Percentiles rank a stretch among this genome's conserved stretches.
Evolutionary conservation across 805 yeast species (phyloP).

Genomic region (Metschnikowia kunwiensis): DNA sequence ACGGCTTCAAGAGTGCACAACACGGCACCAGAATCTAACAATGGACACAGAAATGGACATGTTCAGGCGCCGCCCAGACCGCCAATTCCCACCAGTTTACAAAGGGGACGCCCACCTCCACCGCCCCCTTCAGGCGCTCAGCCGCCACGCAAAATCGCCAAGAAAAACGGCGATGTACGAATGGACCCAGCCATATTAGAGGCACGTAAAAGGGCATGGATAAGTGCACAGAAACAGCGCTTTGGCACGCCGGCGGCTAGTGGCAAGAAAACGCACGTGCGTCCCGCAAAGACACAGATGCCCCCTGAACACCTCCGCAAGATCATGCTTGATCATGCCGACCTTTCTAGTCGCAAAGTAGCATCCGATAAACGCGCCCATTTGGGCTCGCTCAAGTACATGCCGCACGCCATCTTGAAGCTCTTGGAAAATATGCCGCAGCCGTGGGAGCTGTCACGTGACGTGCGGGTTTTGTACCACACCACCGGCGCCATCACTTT

Average conservation of each 20-base stretch:
- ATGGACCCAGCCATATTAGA: conserved; percentile 31
- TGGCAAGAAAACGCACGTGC: conserved; percentile 46
- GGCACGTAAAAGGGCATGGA: conserved; percentile 55
- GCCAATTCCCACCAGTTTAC: neutral
- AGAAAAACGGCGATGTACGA: neutral
- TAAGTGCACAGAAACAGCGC: conserved; percentile 56
- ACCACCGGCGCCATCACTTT: conserved; percentile 91
- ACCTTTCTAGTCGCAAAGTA: conserved; percentile 72
- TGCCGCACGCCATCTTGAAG: conserved; percentile 94
- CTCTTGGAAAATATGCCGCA: conserved; percentile 95
- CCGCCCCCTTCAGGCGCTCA: conserved; percentile 26
- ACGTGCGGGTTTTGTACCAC: conserved; percentile 86
- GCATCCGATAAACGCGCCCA: conserved; percentile 84
- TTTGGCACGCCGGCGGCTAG: conserved; percentile 31
- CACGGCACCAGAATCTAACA: neutral
- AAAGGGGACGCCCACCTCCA: conserved; percentile 25
- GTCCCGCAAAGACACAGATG: conserved; percentile 70
- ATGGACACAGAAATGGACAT: conserved; percentile 5
- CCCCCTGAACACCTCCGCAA: conserved; percentile 92
- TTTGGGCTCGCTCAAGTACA: conserved; percentile 84
- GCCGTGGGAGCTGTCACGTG: conserved; percentile 92
- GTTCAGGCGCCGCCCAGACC: conserved; percentile 28
- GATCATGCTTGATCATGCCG: conserved; percentile 79
- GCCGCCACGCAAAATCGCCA: conserved; percentile 16
- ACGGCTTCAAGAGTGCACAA: neutral